These are phyloP conservation scores for Ophiostoma pallidulum DNA, from an alignment of 2,329 filamentous ascomycete genomes.

Conservation along the genomic window DNA sequence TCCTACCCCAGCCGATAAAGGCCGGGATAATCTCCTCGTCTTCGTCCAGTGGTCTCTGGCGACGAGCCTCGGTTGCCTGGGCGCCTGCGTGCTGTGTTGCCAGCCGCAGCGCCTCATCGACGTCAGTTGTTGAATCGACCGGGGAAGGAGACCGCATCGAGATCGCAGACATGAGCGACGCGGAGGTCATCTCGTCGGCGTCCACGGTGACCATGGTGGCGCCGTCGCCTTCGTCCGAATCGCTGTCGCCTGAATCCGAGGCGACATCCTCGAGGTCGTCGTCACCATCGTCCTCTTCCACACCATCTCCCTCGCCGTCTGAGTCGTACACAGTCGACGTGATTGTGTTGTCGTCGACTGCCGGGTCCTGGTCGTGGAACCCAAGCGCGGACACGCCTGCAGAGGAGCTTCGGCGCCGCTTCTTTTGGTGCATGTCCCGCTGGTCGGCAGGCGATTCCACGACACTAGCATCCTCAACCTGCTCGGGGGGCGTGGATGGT, in stretches of 20 bases:
- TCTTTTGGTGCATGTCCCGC: slow-evolving; percentile 53
- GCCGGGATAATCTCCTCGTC: slow-evolving; percentile 65
- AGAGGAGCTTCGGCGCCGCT: slow-evolving; percentile 50
- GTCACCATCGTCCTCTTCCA: slow-evolving; percentile 45
- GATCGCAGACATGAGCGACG: slow-evolving; percentile 41
- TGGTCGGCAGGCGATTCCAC: slow-evolving; percentile 56
- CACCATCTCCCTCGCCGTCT: slow-evolving; percentile 46
- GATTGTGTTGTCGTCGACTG: slow-evolving; percentile 46
- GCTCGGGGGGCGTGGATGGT: slow-evolving; percentile 53
- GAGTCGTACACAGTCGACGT: slow-evolving; percentile 74
- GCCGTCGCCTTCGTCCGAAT: slow-evolving; percentile 56
- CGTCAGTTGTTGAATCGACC: slow-evolving; percentile 58
- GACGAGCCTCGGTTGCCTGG: slow-evolving; percentile 14
- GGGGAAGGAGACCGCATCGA: slow-evolving; percentile 43
- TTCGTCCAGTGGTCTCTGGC: slow-evolving; percentile 55
- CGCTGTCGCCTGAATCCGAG: slow-evolving; percentile 38
- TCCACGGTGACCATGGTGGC: slow-evolving; percentile 78
- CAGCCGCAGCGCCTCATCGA: slow-evolving; percentile 69
- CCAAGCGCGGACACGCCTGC: slow-evolving; percentile 38
- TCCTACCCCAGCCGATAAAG: slow-evolving; percentile 63
- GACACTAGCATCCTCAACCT: slow-evolving; percentile 47
- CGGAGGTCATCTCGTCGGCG: slow-evolving; percentile 64
- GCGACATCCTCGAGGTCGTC: slow-evolving; percentile 28
- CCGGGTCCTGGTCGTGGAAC: slow-evolving; percentile 34
- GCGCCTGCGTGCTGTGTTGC: slow-evolving; percentile 63